These are phyloP conservation scores for Termitomyces sp. DNA, from an alignment of 768 basidiomycete genomes.

Conservation along the genomic window DNA sequence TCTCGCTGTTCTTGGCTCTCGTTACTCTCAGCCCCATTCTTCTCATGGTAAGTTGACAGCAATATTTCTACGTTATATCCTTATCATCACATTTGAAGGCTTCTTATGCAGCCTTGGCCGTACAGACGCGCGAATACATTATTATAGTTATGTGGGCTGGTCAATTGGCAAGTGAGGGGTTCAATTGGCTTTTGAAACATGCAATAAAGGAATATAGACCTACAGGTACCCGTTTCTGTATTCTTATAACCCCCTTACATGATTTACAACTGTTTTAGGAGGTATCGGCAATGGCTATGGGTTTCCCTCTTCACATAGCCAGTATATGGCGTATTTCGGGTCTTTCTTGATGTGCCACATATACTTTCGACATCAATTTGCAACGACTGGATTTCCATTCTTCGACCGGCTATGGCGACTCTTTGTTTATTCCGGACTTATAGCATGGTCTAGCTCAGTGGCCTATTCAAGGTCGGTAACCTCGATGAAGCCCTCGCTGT, in stretches of 20 bases:
- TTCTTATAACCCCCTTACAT: neutral
- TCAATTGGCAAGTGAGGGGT: conserved; percentile 63
- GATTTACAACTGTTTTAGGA: conserved; percentile 24
- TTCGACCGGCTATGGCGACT: conserved; percentile 49
- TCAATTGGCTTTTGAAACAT: conserved; percentile 68
- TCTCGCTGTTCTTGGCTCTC: conserved; percentile 54
- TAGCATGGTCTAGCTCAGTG: conserved; percentile 55
- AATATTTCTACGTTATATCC: too few species aligned
- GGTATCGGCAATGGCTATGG: conserved; percentile 70
- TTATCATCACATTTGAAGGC: conserved; percentile 37
- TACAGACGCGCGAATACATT: conserved; percentile 74
- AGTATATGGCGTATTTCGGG: conserved; percentile 86
- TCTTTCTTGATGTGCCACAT: conserved; percentile 73
- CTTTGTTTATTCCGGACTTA: conserved; percentile 41
- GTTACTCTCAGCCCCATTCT: conserved; percentile 66
- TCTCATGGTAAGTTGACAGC: conserved; percentile 48
- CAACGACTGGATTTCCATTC: conserved; percentile 40
- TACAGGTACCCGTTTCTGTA: conserved; percentile 34
- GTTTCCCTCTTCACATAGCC: conserved; percentile 86
- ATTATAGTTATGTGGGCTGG: conserved; percentile 83
- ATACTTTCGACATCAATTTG: conserved; percentile 61
- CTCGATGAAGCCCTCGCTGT: neutral
- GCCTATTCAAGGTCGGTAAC: conserved; percentile 70
- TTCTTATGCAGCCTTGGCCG: conserved; percentile 69
- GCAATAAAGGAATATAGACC: conserved; percentile 66